A percentile compares a stretch with the other conserved stretches of the same genome.
These are phyloP conservation scores for Eimeria sp. DNA, from an alignment of 169 alveolate species.

Conservation along the genomic window DNA sequence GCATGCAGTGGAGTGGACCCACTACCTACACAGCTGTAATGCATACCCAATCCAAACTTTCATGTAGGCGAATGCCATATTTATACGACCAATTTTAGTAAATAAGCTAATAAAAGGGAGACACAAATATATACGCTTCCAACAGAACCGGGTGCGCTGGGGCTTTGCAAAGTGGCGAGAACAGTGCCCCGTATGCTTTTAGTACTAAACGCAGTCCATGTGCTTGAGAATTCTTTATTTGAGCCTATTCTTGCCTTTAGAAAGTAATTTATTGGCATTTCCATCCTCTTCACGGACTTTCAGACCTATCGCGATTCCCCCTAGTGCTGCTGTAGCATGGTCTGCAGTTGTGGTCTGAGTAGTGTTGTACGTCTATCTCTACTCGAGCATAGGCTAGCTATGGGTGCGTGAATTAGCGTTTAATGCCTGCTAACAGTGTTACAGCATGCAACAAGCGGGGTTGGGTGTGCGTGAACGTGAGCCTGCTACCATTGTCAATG, in stretches of 20 bases:
- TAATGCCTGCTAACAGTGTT: not conserved
- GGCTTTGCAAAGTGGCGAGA: not conserved
- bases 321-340: not conserved
- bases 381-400: not conserved
- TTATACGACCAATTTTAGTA: not conserved
- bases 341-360: not conserved
- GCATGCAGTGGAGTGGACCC: conserved; percentile 54
- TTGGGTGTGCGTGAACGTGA: not conserved
- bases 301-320: not conserved
- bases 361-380: not conserved
- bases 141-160: no score
- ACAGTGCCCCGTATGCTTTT: not conserved
- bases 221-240: not conserved
- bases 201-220: not conserved
- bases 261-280: not conserved
- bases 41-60: not conserved
- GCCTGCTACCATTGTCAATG: no score
- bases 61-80: not conserved
- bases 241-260: not conserved
- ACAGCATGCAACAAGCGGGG: not conserved
- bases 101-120: not conserved
- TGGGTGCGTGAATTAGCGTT: not conserved
- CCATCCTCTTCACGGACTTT: not conserved
- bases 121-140: not conserved
- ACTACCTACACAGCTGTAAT: not conserved